Base-by-base conservation (phyloP, 345 rosid genomes). In the Melaleuca quinquenervia region DNA sequence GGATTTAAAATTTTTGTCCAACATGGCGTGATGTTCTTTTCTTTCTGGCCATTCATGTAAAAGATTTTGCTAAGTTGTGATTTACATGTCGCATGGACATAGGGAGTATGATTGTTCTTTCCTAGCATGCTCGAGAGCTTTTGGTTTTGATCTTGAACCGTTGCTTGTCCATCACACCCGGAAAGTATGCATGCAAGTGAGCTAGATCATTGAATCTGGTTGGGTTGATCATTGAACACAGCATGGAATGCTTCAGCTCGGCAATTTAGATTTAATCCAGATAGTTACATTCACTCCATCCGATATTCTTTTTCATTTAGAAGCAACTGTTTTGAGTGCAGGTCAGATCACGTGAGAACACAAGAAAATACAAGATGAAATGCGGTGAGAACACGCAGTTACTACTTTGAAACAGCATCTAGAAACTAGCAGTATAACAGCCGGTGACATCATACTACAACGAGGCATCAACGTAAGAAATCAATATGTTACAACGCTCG, bases 381-480 rank as follows among this genome's bases (percentile, higher is more conserved):
- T 32, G 1, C 1, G 0, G 32, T 8, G 13, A 0, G 32, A 5
- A 26, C 64, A 26, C 3, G 14, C 64, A 3, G 32, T 26, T n/a
- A 29, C 3, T 0, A n/a, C 64, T 50, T 50, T 50, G 52, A 51
- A 21, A 24, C 26, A 41, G 10, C 8, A 11, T 21, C 24, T 53
- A 52, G 22, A 52, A 52, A 52, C 21, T 2, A 20, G 55, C 55
- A 52, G 24, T 18, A 62, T 29, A 29, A 62, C 22, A 62, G 44
- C 16, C 20, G 5, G 44, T 1, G 1, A 64, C 44, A 32, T 32
- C 16, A 15, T 7, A 15, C 29, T 29, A 64, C 76, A 64, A 64
- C 11, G 24, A 8, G 11, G 44, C 76, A 62, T 62, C 44, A 29
- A 62, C 7, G 75, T 15, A 29, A 62, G 75, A 14, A 64, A 5